These are phyloP conservation scores for Salix arbutifolia DNA, from an alignment of 345 rosid species.

Conservation along the genomic window DNA sequence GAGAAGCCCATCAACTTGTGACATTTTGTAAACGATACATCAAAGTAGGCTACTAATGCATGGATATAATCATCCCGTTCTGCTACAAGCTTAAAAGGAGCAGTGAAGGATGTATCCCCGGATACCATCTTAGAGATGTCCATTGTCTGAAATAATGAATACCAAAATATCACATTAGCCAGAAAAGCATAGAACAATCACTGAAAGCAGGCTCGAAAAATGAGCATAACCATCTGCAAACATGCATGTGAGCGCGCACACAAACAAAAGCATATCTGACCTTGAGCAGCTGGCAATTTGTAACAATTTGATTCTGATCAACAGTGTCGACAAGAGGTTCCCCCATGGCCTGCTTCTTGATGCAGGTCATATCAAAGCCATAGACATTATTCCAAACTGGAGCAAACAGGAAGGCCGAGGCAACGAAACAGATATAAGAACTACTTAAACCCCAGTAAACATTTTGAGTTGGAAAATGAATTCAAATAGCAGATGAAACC, in stretches of 20 bases:
- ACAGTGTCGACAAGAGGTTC: conserved; percentile 98
- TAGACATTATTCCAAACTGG: conserved; percentile 92
- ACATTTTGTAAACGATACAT: conserved; percentile 91
- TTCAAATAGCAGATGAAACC: conserved; percentile 4
- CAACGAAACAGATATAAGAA: conserved; percentile 4
- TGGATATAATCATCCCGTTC: conserved; percentile 97
- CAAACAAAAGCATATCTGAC: conserved; percentile 24
- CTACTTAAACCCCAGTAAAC: neutral
- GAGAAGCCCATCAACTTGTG: conserved; percentile 95
- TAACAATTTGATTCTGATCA: conserved; percentile 88
- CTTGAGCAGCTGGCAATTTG: conserved; percentile 76
- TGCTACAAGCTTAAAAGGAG: conserved; percentile 89
- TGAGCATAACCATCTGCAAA: neutral
- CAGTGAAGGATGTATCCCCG: conserved; percentile 95
- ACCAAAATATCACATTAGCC: conserved; percentile 10
- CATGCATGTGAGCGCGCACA: neutral
- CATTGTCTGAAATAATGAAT: conserved; percentile 63
- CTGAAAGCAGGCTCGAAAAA: neutral
- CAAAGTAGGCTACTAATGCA: conserved; percentile 96
- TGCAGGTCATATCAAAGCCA: conserved; percentile 96
- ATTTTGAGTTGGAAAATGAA: neutral
- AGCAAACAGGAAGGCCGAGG: conserved; percentile 2
- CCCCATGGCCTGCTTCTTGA: conserved; percentile 91
- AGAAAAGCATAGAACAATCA: neutral
- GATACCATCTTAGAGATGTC: conserved; percentile 91